A percentile compares a stretch with the other conserved stretches of the same genome.
phyloP scores from a whole-genome alignment of 352 stramenopile genomes.

The Blastocystis sp. region DNA sequence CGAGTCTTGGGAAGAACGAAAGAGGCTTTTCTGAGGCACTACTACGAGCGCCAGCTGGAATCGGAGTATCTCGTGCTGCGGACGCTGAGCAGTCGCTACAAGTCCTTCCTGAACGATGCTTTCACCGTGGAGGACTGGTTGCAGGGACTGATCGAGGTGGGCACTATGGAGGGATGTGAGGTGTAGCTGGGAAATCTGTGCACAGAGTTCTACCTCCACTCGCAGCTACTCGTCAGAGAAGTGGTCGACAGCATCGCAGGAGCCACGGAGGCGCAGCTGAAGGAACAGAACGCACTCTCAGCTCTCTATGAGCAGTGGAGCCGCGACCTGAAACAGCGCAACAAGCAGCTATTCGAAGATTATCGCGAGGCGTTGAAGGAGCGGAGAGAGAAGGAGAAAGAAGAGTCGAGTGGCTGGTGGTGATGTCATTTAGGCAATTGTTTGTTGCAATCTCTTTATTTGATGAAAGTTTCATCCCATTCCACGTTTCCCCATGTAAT shows the following conservation, averaged over 20 bases:
- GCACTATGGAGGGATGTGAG: neutral
- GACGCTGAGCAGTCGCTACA: neutral
- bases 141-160: slow-evolving; percentile 19
- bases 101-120: neutral
- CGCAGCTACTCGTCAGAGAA: slow-evolving; percentile 7
- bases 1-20: neutral
- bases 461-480: neutral
- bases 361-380: neutral
- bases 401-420: neutral
- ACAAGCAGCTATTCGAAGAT: neutral
- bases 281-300: neutral
- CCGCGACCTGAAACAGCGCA: neutral
- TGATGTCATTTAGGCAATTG: neutral
- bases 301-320: neutral
- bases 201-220: neutral
- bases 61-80: neutral
- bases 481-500: slow-evolving; percentile 9
- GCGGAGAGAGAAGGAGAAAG: neutral
- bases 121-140: slow-evolving; percentile 29
- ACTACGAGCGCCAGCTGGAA: slow-evolving; percentile 10
- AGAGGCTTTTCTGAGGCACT: neutral
- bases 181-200: neutral
- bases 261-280: neutral
- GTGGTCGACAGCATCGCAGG: neutral
- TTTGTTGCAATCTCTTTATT: neutral